Evolutionary conservation across 2,329 filamentous ascomycete genomes (phyloP), one percentile per base, ranked within the genome.

Genomic region (Fusarium graminum): DNA sequence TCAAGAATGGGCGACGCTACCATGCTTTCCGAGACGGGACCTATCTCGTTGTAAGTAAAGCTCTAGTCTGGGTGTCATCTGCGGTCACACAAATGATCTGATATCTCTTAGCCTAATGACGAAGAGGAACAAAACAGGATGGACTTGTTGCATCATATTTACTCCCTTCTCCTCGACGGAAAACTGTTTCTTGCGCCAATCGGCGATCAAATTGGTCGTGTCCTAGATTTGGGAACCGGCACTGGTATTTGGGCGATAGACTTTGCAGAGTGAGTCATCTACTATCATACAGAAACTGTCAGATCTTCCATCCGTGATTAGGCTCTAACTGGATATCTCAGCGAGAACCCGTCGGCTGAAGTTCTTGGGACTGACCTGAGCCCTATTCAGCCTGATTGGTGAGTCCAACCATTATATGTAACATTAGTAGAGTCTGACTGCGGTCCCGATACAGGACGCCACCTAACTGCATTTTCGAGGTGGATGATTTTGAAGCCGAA

Each of bases 341-440:
- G 30, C 14, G 30, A 34, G 14, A 34, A 34, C 28, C 51, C 60
- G 13, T 59, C 56, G 9, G 51, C 56, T 5, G 56, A 55, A 22
- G 56, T 63, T 7, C 32, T 56, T 25, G 60, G 60, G 7, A 63
- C 60, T 17, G 60, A 63, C n/a, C 46, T 63, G 6, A 63, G 60
- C 25, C 60, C 60, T 12, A 63, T 63, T 4, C 60, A 63, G 19
- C 60, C 60, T 30, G 36, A 28, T n/a, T 63, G 60, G 60, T 63
- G 56, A 9, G n/a, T 14, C 4, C 2, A 16, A 5, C 6, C 14
- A 17, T 19, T 12, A 4, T 25, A 3, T 43, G 4, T 14, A 3
- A 30, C 6, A 22, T 17, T 13, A 7, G 1, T 25, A 36, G 7
- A 30, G 14, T 16, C 36, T 25, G 2, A 30, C 13, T 25, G 10